Evolutionary conservation across 2,329 filamentous ascomycete genomes (phyloP).

Genomic region (Didymellaceae sp.): DNA sequence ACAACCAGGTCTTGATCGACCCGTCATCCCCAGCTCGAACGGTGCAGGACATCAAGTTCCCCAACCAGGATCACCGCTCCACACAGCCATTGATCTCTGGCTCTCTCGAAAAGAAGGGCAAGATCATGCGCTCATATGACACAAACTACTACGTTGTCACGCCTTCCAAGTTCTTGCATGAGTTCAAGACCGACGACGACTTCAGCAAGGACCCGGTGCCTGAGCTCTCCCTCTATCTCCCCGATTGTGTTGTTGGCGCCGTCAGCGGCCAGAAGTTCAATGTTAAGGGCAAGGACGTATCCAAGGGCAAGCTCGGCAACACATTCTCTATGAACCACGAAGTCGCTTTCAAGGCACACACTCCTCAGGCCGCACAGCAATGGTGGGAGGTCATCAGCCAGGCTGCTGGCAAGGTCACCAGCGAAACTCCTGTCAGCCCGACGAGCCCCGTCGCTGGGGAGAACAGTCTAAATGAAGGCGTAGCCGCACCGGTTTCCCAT

Average conservation of each 20-base stretch:
- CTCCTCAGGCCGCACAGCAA: constrained; percentile 77
- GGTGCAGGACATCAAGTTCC: constrained; percentile 77
- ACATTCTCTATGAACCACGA: constrained; percentile 83
- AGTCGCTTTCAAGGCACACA: constrained; percentile 86
- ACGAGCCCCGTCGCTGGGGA: constrained; percentile 43
- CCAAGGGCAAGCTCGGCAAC: constrained; percentile 76
- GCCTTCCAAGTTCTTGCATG: constrained; percentile 86
- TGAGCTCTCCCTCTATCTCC: constrained; percentile 88
- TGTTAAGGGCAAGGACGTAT: constrained; percentile 92
- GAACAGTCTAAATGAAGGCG: constrained; percentile 22
- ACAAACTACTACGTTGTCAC: constrained; percentile 90
- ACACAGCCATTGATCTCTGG: constrained; percentile 88
- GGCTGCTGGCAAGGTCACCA: constrained; percentile 61
- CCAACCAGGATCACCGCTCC: constrained; percentile 83
- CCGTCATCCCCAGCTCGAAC: constrained; percentile 75
- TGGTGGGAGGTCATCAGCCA: constrained; percentile 79
- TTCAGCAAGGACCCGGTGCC: constrained; percentile 75
- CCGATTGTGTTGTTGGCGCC: constrained; percentile 81
- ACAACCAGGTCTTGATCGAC: constrained; percentile 75
- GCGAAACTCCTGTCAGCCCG: constrained; percentile 49
- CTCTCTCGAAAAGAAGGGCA: constrained; percentile 86
- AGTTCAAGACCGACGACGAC: constrained; percentile 92
- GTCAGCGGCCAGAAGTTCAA: constrained; percentile 83
- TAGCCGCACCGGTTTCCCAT: constrained; percentile 2
- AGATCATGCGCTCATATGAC: constrained; percentile 81